Evolutionary conservation across 192 early-diverging fungal genomes (phyloP), one percentile per base, ranked within the genome.

Genomic region (Backusella westeae): DNA sequence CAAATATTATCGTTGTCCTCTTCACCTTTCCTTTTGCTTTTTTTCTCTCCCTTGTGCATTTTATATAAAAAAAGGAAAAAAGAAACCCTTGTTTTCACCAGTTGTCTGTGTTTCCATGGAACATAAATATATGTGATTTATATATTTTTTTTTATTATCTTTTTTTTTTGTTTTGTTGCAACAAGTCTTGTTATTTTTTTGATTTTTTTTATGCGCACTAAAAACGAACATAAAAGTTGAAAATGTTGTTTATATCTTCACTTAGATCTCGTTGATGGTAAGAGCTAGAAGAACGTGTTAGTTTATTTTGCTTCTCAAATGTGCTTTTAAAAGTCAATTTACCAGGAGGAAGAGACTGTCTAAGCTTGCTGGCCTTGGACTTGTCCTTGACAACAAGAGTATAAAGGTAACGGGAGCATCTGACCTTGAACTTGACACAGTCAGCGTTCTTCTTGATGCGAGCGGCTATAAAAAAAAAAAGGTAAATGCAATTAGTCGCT

Each of bases 391-490:
- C 94, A 71, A 95, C 92, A 75, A 99, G 91, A 72, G 98, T 99
- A 91, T 99, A 99, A 80, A 99, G 91, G 92, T 97, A 98, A 81
- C 91, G 90, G 74, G 97, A 96, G 92, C 98, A 97, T 86, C 98
- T 91, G 78, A 99, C 93, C 95, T 99, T 99, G 93, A 99, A 98
- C 92, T 99, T 99, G 92, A 90, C 88, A 81, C 91, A 84, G 81
- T 88, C 89, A 82, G 88, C 93, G 90, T 92, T 96, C 92, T 97
- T 97, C 95, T 98, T 98, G 89, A 99, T 95, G 85, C 92, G 93
- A 76, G 96, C 92, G 81, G 92, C 87, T 90, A 82, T 23, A 66
- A n/a, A 10, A 4, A 44, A 1, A 44, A 44, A 17, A 17, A 5
- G 35, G 9, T n/a, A 34, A 6, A 49, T 49, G 17, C 6, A 1